These are phyloP conservation scores for Blastomyces silverae DNA, from an alignment of 2,329 filamentous ascomycete species.

Conservation along the genomic window DNA sequence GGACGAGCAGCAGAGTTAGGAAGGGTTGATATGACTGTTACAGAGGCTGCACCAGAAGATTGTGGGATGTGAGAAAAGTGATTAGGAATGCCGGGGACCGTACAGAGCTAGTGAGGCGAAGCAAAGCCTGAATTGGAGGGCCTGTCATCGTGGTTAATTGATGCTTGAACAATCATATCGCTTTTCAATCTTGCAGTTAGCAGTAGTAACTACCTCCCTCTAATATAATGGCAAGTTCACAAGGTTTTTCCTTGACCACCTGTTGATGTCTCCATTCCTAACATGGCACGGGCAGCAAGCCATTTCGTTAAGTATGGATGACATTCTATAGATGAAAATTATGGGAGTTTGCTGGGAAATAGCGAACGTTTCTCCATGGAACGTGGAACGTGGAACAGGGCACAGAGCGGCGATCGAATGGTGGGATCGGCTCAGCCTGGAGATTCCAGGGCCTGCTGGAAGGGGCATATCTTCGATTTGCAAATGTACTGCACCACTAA, in stretches of 20 bases:
- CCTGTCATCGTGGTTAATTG: background rate
- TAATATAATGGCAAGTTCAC: constrained; percentile 37
- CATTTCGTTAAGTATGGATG: constrained; percentile 22
- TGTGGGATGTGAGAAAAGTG: constrained; percentile 6
- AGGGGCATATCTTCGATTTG: background rate
- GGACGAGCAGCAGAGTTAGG: constrained; percentile 41
- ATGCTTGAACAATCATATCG: background rate
- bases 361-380: constrained; percentile 38
- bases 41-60: background rate
- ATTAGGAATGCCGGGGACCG: background rate
- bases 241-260: constrained; percentile 39
- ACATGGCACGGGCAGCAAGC: constrained; percentile 19
- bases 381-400: constrained; percentile 19
- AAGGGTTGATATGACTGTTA: constrained; percentile 18
- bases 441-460: constrained; percentile 23
- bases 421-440: constrained; percentile 16
- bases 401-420: too few relatives aligned
- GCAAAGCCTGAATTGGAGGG: background rate
- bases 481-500: background rate
- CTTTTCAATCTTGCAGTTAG: background rate
- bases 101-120: background rate
- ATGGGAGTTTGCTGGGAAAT: constrained; percentile 23
- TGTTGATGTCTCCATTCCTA: constrained; percentile 19
- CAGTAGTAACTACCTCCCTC: constrained; percentile 12
- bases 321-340: constrained; percentile 28